Evolutionary conservation across 805 yeast species (phyloP), one percentile per base, ranked within the genome.

Genomic region (Candida loeiensis): DNA sequence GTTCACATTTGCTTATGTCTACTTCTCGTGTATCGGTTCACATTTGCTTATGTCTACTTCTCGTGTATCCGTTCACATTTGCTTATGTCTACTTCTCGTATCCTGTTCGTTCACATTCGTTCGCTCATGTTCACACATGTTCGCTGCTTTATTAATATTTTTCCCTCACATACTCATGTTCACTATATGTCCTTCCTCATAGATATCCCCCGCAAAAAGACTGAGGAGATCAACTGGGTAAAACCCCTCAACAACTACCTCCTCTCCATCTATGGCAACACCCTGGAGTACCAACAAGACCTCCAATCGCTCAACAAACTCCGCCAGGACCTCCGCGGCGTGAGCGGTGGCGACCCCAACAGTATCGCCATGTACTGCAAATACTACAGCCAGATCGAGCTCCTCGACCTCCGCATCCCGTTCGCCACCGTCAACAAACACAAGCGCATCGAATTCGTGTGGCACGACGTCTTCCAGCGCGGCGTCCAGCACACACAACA

Each of bases 311-410:
- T 87, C 53, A 72, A 80, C 52, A 75, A 77, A 40, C 59, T 82
- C 35, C 72, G 95, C 43, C 73, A 69, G 39, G 85, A 79, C 47
- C 64, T 79, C 14, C 60, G 75, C 19, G 83, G 83, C 9, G 61
- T 63, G 57, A 32, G 37, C 15, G 58, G 59, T 32, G 64, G 64
- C 17, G 75, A 69, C 41, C 40, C 36, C 4, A 63, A 67, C 0
- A 78, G 82, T 1, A 63, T 79, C 27, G 79, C 75, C 45, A 50
- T 80, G 14, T 71, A 80, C 47, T 80, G 77, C 55, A 74, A 75
- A 40, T 91, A 91, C 59, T 88, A 80, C 54, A 85, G 86, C 12
- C 93, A 83, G 56, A 59, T 93, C 45, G 96, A 90, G 54, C 74
- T 87, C 9, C 63, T 93, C 35, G 89, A 85, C 45, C 62, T 87